Conservation (phyloP, 768 basidiomycete genomes). For the Mycena filopes region DNA sequence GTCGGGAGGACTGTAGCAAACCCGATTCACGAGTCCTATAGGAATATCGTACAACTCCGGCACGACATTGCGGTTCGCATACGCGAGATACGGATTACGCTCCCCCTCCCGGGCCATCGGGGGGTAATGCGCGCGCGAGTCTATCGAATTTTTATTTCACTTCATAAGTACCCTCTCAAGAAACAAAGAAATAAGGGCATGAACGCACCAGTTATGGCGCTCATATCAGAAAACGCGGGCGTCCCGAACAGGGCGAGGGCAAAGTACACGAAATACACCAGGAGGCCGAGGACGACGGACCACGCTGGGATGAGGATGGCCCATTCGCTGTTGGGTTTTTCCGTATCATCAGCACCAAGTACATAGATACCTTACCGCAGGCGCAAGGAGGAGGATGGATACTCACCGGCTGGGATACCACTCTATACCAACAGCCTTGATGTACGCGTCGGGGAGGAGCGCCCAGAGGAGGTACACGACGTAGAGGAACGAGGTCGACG, state of each 20-base stretch:
- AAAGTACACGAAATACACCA: conserved; percentile 83
- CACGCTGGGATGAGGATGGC: conserved; percentile 84
- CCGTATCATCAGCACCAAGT: too few species aligned
- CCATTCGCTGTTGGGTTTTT: conserved; percentile 75
- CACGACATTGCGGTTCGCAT: conserved; percentile 57
- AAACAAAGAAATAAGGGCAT: too few species aligned
- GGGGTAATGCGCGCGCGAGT: conserved; percentile 67
- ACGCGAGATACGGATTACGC: conserved; percentile 60
- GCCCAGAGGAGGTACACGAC: conserved; percentile 83
- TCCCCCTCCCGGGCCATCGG: conserved; percentile 40
- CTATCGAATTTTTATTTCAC: too few species aligned
- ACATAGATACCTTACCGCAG: too few species aligned
- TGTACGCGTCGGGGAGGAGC: conserved; percentile 76
- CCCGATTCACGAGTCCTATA: conserved; percentile 81
- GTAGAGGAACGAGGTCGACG: conserved; percentile 78
- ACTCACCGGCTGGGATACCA: conserved; percentile 92
- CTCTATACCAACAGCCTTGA: conserved; percentile 70
- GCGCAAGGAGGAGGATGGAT: too few species aligned
- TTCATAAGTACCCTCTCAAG: too few species aligned
- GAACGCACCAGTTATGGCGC: conserved; percentile 81
- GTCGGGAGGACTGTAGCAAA: conserved; percentile 56
- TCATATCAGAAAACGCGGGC: conserved; percentile 74
- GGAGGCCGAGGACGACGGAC: conserved; percentile 72
- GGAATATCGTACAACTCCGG: conserved; percentile 87
- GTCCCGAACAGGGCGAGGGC: conserved; percentile 78